A percentile compares a stretch with the other conserved stretches of the same genome.
phyloP scores from a whole-genome alignment of 164 flowering plant genomes.

The Protea cynaroides region DNA sequence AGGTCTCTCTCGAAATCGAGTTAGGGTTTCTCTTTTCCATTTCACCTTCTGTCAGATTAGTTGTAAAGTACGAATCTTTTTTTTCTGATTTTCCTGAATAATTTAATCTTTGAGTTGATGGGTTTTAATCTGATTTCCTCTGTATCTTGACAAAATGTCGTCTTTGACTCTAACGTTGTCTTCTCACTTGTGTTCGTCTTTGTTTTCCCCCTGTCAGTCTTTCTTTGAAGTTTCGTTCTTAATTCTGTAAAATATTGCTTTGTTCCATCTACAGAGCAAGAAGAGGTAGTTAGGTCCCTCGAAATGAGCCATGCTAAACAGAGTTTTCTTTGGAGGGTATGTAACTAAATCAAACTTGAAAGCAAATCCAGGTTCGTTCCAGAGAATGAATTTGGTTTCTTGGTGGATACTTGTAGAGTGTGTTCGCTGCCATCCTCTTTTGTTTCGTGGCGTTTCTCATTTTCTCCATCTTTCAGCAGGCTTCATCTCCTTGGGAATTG shows the following conservation, averaged over 20 bases:
- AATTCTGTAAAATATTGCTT: not conserved
- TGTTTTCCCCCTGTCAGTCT: too few relatives aligned
- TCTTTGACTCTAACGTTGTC: not conserved
- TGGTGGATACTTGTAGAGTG: slow-evolving; percentile 32
- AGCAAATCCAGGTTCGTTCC: not conserved
- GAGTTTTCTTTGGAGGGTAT: slow-evolving; percentile 75
- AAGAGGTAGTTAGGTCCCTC: slow-evolving; percentile 62
- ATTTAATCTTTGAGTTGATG: too few relatives aligned
- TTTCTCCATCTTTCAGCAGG: slow-evolving; percentile 66
- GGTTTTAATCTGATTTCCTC: not conserved
- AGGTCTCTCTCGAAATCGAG: slow-evolving; percentile 24
- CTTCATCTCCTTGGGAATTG: slow-evolving; percentile 85
- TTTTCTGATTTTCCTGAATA: not conserved
- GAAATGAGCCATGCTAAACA: slow-evolving; percentile 61
- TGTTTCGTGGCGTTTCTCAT: slow-evolving; percentile 48
- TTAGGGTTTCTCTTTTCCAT: not conserved
- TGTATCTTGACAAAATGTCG: not conserved
- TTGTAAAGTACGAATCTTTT: not conserved
- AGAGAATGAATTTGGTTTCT: not conserved
- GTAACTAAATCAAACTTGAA: not conserved
- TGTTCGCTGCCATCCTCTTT: slow-evolving; percentile 48
- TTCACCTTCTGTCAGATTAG: too few relatives aligned
- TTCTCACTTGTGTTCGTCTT: not conserved
- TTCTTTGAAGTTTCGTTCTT: not conserved
- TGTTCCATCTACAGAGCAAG: slow-evolving; percentile 54